phyloP scores from a whole-genome alignment of 345 rosid genomes.

The Passiflora organensis region DNA sequence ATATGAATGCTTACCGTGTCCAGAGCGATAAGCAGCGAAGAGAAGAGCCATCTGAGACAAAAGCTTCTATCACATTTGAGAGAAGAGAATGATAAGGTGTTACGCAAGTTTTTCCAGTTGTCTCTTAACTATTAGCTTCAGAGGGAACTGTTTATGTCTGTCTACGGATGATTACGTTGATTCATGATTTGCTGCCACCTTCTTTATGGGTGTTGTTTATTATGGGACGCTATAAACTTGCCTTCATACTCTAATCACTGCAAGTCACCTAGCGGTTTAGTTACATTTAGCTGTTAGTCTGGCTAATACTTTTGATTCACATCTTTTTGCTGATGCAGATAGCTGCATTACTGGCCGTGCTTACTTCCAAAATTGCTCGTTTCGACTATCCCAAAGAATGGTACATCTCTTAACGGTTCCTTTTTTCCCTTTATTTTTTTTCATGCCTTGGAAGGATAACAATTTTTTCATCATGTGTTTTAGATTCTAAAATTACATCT shows the following conservation, averaged over 20 bases:
- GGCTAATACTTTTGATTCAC: slow-evolving; percentile 9
- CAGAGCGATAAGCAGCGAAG: slow-evolving; percentile 89
- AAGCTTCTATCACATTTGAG: slow-evolving; percentile 70
- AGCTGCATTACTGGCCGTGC: slow-evolving; percentile 78
- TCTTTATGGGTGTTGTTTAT: no score
- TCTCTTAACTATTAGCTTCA: no score
- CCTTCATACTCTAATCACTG: no score
- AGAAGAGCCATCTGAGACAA: slow-evolving; percentile 71
- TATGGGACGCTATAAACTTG: no score
- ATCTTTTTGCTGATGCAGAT: slow-evolving; percentile 40
- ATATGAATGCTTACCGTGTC: neutral
- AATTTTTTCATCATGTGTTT: neutral
- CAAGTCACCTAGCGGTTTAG: neutral
- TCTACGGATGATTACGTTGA: neutral
- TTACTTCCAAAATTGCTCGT: slow-evolving; percentile 85
- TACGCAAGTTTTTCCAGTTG: slow-evolving; percentile 6
- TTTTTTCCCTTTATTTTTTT: neutral
- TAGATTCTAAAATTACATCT: no score
- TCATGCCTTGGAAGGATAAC: neutral
- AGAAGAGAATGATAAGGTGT: slow-evolving; percentile 81
- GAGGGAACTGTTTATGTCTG: neutral
- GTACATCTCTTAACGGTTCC: slow-evolving; percentile 22
- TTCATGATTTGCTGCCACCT: neutral
- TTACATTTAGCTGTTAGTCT: neutral
- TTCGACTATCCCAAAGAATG: slow-evolving; percentile 96